Evolutionary conservation across 2,329 filamentous ascomycete genomes (phyloP), one percentile per base, ranked within the genome.

Genomic region (Monosporascus sp.): DNA sequence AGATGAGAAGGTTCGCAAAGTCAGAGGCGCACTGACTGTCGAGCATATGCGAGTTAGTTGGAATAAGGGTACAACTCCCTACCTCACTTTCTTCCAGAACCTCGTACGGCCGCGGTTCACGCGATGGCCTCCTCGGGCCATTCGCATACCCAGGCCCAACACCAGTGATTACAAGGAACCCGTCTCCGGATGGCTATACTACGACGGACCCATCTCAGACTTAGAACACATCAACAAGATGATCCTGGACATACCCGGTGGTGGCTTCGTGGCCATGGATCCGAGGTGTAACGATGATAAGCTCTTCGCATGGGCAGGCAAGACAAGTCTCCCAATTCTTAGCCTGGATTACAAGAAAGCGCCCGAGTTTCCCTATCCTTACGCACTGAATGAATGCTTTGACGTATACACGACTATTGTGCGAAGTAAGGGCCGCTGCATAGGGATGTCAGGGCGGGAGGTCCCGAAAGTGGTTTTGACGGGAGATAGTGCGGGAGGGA

Each of bases 241-340:
- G 27, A 81, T 99, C 1, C 67, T 99, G 37, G 94, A 99, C 69
- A 85, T 97, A 3, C 94, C 94, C 0, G 94, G 94, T 1, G 94
- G 94, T 35, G 94, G 94, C 0, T 99, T 95, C 60, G 92, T 99
- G 14, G 92, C 94, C 18, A 99, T 99, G 94, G 86, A 90, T 54
- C 94, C 94, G n/a, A 79, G 94, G 47, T 89, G 87, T 63, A 91
- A 95, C 63, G 94, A 99, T 66, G 94, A 99, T 70, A 96, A 95
- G 70, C 77, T 99, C 18, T 83, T 96, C 61, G 85, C 89, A 2
- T 99, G 94, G 94, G 90, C 94, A 0, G 88, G 88, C 17, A 92
- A 89, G 69, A 89, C 89, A 0, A 90, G 91, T 0, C 70, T 96
- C n/a, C 93, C 94, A 0, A 81, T 99, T 6, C 73, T 99, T 52